Evolutionary conservation across 148 eudicot genomes (phyloP).

Genomic region (Cornus controversa): DNA sequence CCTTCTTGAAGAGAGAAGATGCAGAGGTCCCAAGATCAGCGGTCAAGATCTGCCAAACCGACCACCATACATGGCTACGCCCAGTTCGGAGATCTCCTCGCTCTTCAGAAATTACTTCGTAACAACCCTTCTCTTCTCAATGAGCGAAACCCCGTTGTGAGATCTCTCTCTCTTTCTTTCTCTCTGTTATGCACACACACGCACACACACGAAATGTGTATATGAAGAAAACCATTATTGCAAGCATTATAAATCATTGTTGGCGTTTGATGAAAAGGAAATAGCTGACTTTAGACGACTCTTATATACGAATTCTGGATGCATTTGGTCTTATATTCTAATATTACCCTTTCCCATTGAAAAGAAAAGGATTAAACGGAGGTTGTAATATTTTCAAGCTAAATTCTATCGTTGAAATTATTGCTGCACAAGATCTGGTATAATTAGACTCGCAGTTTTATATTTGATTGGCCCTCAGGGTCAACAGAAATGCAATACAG

Average conservation of each 20-base stretch:
- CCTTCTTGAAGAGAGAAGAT: not conserved
- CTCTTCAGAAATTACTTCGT: constrained; percentile 54
- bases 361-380: not conserved
- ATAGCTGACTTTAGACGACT: too few relatives aligned
- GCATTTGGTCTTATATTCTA: not conserved
- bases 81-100: constrained; percentile 75
- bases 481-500: not conserved
- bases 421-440: not conserved
- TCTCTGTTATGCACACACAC: not conserved
- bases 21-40: constrained; percentile 41
- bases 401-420: too few relatives aligned
- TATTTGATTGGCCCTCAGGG: not conserved
- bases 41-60: constrained; percentile 62
- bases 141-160: constrained; percentile 88
- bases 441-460: too few relatives aligned
- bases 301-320: too few relatives aligned
- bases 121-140: constrained; percentile 75
- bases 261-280: too few relatives aligned
- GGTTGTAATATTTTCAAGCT: too few relatives aligned
- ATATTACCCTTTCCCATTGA: not conserved
- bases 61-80: constrained; percentile 75
- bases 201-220: not conserved
- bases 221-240: not conserved
- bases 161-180: constrained; percentile 22
- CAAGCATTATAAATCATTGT: too few relatives aligned